Evolutionary conservation across 2,329 filamentous ascomycete genomes (phyloP), one percentile per base, ranked within the genome.

Genomic region (Penicillium fuscoglaucum): DNA sequence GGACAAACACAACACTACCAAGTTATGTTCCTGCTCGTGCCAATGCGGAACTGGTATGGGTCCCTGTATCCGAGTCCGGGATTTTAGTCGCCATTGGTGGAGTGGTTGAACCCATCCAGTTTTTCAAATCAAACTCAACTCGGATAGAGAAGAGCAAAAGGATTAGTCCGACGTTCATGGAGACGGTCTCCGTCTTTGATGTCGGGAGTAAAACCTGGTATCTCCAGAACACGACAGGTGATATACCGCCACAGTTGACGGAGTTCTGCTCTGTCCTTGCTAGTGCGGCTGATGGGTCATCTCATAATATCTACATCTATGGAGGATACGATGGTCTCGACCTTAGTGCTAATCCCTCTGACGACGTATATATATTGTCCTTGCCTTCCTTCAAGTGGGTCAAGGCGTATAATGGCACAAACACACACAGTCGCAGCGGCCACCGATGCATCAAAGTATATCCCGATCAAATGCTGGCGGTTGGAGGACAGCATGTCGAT

Each of bases 1-100:
- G 87, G 84, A 72, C 66, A 7, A 90, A 90, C 63, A 62, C 51
- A 1, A 83, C 84, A 0, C 69, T 90, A 3, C 82, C 83, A 0
- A 41, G 66, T 0, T 62, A 69, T 4, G 76, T 88, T 7, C 72
- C 76, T 5, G 82, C 82, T 0, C 82, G 89, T 17, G 85, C 86
- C 4, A 86, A 83, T 63, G 80, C 87, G 0, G 87, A 89, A 58
- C 76, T 89, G 1, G 86, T 89, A 0, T 91, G 88, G 87, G 63
- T 79, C 8, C 77, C 77, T 6, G 72, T 77, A 0, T 72, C 74
- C 1, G 65, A 72, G 1, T 66, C 67, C 2, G 77, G 77, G 3
- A 64, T 72, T 3, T 59, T 79, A 3, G 67, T 79, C 7, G 72
- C 70, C 3, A 72, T 79, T 37, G 77, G 77, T 6, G 77, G 77